These are phyloP conservation scores for Mycosarcoma mackinlayi DNA, from an alignment of 1,284 basidiomycete species.

Conservation along the genomic window DNA sequence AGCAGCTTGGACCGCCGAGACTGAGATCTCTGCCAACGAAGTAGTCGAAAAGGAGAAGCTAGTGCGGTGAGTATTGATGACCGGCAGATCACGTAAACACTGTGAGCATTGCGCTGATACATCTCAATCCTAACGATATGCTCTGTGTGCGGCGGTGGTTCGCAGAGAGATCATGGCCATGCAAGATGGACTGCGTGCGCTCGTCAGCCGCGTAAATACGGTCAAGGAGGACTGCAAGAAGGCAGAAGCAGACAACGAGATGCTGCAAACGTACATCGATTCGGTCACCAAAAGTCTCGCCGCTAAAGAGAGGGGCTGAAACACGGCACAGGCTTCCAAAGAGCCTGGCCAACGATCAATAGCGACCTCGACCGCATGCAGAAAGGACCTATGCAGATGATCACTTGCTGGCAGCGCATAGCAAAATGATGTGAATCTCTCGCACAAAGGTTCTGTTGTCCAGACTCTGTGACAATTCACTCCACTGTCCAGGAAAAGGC, in stretches of 20 bases:
- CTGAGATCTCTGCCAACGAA: constrained; percentile 64
- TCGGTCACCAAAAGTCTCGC: constrained; percentile 68
- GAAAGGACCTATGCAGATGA: no score
- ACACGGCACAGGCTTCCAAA: neutral
- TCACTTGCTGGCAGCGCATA: no score
- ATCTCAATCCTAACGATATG: neutral
- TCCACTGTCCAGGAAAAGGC: no score
- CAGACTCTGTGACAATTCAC: no score
- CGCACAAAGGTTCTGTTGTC: no score
- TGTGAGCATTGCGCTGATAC: no score
- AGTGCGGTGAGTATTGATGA: constrained; percentile 49
- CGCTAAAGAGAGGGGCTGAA: constrained; percentile 51
- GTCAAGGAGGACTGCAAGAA: constrained; percentile 66
- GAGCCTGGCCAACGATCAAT: neutral
- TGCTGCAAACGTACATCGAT: constrained; percentile 67
- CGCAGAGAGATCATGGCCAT: constrained; percentile 58
- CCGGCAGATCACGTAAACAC: neutral
- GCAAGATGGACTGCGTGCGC: constrained; percentile 60
- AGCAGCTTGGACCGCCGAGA: constrained; percentile 57
- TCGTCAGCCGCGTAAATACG: constrained; percentile 52
- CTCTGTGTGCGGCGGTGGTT: neutral
- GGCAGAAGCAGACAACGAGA: constrained; percentile 66
- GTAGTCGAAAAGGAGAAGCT: constrained; percentile 66
- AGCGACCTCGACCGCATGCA: no score
- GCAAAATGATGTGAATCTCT: no score